A percentile compares a stretch with the other conserved stretches of the same genome.
phyloP scores from a whole-genome alignment of 2,329 filamentous ascomycete genomes.

The Fusarium sororula region DNA sequence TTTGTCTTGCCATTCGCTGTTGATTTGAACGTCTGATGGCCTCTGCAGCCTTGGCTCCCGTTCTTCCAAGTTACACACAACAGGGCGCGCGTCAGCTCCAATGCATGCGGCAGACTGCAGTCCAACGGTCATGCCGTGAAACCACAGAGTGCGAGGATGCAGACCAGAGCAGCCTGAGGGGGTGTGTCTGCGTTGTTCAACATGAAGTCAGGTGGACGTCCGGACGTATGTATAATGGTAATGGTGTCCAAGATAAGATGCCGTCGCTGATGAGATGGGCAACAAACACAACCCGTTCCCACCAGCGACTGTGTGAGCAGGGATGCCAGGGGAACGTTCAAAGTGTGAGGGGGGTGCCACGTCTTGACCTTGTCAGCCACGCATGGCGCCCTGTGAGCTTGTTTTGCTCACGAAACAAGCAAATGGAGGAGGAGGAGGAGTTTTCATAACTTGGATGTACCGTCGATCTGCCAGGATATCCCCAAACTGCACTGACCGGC shows the following conservation, averaged over 20 bases:
- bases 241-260: conserved; percentile 32
- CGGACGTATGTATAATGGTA: neutral
- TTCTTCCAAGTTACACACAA: conserved; percentile 31
- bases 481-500: conserved; percentile 37
- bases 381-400: conserved; percentile 3
- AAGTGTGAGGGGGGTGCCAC: conserved; percentile 17
- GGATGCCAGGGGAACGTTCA: neutral
- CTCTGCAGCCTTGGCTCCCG: neutral
- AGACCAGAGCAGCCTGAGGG: conserved; percentile 11
- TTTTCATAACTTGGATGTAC: conserved; percentile 22
- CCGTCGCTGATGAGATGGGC: conserved; percentile 23
- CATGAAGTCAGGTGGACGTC: conserved; percentile 11
- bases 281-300: conserved; percentile 5
- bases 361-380: conserved; percentile 21
- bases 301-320: neutral
- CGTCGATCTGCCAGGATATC: conserved; percentile 33
- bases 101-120: conserved; percentile 30
- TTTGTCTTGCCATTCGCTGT: neutral
- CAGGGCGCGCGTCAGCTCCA: conserved; percentile 28
- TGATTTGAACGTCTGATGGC: neutral
- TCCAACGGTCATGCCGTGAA: conserved; percentile 38
- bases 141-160: conserved; percentile 17
- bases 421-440: neutral
- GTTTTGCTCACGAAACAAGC: neutral
- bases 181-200: conserved; percentile 33